These are phyloP conservation scores for Arthrobotrys conoides DNA, from an alignment of 2,329 filamentous ascomycete genomes.

Conservation along the genomic window DNA sequence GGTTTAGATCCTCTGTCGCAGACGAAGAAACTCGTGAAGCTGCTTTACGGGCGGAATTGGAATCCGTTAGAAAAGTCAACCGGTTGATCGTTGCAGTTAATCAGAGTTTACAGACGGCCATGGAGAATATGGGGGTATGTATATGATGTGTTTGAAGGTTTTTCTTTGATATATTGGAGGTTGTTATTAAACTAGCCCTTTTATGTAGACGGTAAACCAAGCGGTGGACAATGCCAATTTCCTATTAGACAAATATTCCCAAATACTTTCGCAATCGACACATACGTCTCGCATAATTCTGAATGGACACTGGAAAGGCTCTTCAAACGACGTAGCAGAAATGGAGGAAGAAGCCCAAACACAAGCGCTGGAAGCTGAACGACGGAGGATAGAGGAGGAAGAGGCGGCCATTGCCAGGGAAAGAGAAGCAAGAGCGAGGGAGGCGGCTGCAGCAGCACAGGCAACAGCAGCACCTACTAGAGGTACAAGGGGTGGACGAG, in stretches of 20 bases:
- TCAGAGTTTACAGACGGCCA: slow-evolving; percentile 78
- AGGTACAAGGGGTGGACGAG: slow-evolving; percentile 20
- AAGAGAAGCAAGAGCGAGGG: slow-evolving; percentile 66
- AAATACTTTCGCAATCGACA: slow-evolving; percentile 95
- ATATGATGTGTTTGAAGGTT: neutral
- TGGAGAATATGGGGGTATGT: slow-evolving; percentile 81
- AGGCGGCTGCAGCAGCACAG: slow-evolving; percentile 66
- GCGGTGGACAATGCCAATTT: slow-evolving; percentile 78
- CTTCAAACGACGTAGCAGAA: slow-evolving; percentile 86
- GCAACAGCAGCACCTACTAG: slow-evolving; percentile 62
- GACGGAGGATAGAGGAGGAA: slow-evolving; percentile 83
- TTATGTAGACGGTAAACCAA: slow-evolving; percentile 53
- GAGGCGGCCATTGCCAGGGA: slow-evolving; percentile 78
- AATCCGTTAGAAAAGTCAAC: slow-evolving; percentile 88
- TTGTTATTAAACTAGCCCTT: slow-evolving; percentile 41
- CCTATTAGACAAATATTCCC: slow-evolving; percentile 93
- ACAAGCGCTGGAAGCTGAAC: slow-evolving; percentile 82
- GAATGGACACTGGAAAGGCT: slow-evolving; percentile 89
- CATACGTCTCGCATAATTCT: slow-evolving; percentile 95
- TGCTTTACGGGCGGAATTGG: slow-evolving; percentile 81
- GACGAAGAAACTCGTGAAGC: slow-evolving; percentile 79
- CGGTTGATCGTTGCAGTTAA: slow-evolving; percentile 85
- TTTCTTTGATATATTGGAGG: neutral
- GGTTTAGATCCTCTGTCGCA: slow-evolving; percentile 47
- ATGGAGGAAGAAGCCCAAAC: slow-evolving; percentile 83